Evolutionary conservation across 2,329 filamentous ascomycete species (phyloP).

Genomic region (Ascochyta fabae): DNA sequence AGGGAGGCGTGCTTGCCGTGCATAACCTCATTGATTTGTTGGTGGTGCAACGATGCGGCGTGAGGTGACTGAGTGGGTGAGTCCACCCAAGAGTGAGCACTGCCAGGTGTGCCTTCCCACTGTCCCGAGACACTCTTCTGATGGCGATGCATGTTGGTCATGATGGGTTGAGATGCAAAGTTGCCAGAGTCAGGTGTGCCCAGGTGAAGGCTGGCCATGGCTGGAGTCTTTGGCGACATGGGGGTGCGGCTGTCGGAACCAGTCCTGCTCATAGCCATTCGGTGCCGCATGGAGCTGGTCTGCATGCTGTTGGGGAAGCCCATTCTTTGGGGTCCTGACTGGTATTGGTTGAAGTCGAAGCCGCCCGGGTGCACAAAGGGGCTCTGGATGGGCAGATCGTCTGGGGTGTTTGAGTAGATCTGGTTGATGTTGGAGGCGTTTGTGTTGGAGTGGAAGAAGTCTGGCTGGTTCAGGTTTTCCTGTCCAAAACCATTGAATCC

Average conservation of each 20-base stretch:
- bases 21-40: conserved; percentile 87
- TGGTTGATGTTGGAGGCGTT: conserved; percentile 70
- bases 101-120: conserved; percentile 87
- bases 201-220: conserved; percentile 74
- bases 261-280: conserved; percentile 61
- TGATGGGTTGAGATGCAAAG: conserved; percentile 80
- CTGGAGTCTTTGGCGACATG: conserved; percentile 85
- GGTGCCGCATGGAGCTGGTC: conserved; percentile 43
- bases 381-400: conserved; percentile 89
- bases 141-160: conserved; percentile 69
- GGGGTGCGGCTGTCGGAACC: conserved; percentile 77
- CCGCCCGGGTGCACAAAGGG: conserved; percentile 74
- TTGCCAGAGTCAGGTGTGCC: conserved; percentile 73
- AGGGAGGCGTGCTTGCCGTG: conserved; percentile 87
- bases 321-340: conserved; percentile 67
- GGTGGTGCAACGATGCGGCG: conserved; percentile 69
- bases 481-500: conserved; percentile 63
- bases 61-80: conserved; percentile 88
- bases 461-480: conserved; percentile 63
- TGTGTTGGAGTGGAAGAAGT: conserved; percentile 54
- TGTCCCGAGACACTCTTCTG: conserved; percentile 86
- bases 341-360: conserved; percentile 80
- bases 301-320: conserved; percentile 42
- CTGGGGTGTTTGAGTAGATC: conserved; percentile 88
- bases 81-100: conserved; percentile 83